A percentile compares a stretch with the other conserved stretches of the same genome.
Conservation (phyloP, 2,329 filamentous ascomycete species). For the Aspergillus tubingensis region DNA sequence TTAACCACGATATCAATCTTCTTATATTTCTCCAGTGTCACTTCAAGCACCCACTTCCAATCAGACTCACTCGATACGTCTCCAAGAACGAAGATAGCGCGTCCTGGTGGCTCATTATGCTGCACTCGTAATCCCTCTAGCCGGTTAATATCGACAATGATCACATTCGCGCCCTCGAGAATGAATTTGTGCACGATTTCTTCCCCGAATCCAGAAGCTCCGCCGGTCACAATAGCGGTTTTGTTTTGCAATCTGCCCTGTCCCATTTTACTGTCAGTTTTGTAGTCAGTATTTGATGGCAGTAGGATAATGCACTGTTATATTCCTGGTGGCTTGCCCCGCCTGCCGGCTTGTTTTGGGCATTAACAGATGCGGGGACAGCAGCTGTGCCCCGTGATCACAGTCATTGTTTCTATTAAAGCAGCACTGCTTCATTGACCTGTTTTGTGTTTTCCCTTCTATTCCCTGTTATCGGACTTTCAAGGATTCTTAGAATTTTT, state of each 20-base stretch:
- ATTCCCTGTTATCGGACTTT: no score
- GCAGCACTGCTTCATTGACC: no score
- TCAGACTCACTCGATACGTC: neutral
- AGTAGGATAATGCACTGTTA: no score
- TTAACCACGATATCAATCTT: neutral
- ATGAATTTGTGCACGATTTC: neutral
- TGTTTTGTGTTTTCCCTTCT: no score
- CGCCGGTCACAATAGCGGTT: neutral
- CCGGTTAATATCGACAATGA: neutral
- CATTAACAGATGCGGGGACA: no score
- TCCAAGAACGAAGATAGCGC: neutral
- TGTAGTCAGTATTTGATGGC: accelerated
- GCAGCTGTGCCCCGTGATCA: no score
- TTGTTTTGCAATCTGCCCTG: neutral
- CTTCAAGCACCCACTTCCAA: neutral
- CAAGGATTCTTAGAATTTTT: no score
- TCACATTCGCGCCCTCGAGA: neutral
- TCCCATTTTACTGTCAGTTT: neutral
- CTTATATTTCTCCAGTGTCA: neutral
- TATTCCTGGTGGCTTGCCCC: no score
- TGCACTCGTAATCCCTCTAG: neutral
- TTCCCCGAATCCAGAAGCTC: neutral
- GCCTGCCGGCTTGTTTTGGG: no score
- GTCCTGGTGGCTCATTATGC: neutral
- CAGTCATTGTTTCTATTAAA: no score